Conservation (phyloP, 305 asterid genomes). For the Fraxinus velutina region DNA sequence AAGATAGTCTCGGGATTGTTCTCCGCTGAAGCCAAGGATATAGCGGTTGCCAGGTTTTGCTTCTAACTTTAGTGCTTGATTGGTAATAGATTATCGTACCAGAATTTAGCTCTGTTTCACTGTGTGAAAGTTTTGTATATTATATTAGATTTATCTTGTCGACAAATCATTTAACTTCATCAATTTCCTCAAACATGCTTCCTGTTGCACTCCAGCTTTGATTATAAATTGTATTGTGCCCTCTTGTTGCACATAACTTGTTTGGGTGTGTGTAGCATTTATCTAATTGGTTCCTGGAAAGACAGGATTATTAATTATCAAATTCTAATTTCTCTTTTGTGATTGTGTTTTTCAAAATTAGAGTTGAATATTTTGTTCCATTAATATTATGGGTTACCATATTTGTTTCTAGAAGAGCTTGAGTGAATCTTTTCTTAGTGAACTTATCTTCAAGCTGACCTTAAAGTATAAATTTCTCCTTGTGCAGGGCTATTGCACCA, state of each 20-base stretch:
- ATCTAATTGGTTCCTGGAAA: background rate
- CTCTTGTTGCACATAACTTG: background rate
- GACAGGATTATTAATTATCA: slow-evolving; percentile 1
- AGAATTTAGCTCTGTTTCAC: background rate
- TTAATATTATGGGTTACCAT: background rate
- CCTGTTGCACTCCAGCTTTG: slow-evolving; percentile 7
- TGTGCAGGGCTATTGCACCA: slow-evolving; percentile 67
- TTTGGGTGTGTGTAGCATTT: background rate
- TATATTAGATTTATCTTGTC: background rate
- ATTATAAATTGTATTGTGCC: background rate
- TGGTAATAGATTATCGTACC: slow-evolving; percentile 17
- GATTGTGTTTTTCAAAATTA: background rate
- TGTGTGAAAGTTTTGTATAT: background rate
- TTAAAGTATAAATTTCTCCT: slow-evolving; percentile 16
- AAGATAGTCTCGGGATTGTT: slow-evolving; percentile 67
- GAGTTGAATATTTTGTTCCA: background rate
- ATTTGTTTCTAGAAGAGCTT: slow-evolving; percentile 9
- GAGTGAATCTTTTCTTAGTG: background rate
- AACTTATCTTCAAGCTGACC: background rate
- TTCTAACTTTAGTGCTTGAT: slow-evolving; percentile 19
- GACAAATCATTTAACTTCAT: slow-evolving; percentile 1
- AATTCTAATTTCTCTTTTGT: background rate
- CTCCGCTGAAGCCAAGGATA: slow-evolving; percentile 82
- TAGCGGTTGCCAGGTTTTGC: slow-evolving; percentile 69
- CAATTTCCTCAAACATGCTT: background rate